phyloP scores from a whole-genome alignment of 768 basidiomycete species.

The Crepidotus variabilis region DNA sequence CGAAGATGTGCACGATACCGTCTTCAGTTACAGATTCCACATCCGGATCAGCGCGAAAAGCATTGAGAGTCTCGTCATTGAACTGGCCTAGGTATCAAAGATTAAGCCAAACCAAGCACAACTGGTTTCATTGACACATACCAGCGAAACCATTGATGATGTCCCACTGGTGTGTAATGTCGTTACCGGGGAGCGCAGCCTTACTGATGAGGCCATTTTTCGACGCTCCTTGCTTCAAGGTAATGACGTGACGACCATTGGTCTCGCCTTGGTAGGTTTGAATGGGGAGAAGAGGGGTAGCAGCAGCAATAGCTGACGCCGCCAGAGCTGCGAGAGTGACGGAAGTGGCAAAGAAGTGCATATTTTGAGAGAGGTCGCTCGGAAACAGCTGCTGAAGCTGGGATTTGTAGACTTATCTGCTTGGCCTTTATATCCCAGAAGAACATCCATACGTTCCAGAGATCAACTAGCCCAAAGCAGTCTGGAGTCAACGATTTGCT shows the following conservation, averaged over 20 bases:
- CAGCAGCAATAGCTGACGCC: slow-evolving; percentile 1
- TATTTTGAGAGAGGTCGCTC: background rate
- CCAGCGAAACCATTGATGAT: slow-evolving; percentile 29
- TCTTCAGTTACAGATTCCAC: slow-evolving; percentile 26
- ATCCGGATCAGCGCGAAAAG: slow-evolving; percentile 20
- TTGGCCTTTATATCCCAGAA: background rate
- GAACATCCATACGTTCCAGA: too few species aligned
- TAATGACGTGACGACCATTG: slow-evolving; percentile 26
- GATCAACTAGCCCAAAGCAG: too few species aligned
- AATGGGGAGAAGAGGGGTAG: slow-evolving; percentile 15
- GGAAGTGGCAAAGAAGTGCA: background rate
- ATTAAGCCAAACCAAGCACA: background rate
- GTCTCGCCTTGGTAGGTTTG: slow-evolving; percentile 20
- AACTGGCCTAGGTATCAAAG: slow-evolving; percentile 8
- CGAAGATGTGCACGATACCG: slow-evolving; percentile 21
- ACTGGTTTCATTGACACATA: slow-evolving; percentile 3
- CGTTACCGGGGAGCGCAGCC: background rate
- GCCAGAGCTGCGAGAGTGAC: background rate
- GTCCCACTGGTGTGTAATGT: slow-evolving; percentile 18
- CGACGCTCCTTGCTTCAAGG: slow-evolving; percentile 24
- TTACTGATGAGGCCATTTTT: slow-evolving; percentile 13
- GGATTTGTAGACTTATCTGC: too few species aligned
- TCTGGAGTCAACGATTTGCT: too few species aligned
- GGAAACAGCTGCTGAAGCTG: too few species aligned
- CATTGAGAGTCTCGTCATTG: slow-evolving; percentile 16